phyloP scores from a whole-genome alignment of 2,329 filamentous ascomycete species.

The Venturia carpophila region DNA sequence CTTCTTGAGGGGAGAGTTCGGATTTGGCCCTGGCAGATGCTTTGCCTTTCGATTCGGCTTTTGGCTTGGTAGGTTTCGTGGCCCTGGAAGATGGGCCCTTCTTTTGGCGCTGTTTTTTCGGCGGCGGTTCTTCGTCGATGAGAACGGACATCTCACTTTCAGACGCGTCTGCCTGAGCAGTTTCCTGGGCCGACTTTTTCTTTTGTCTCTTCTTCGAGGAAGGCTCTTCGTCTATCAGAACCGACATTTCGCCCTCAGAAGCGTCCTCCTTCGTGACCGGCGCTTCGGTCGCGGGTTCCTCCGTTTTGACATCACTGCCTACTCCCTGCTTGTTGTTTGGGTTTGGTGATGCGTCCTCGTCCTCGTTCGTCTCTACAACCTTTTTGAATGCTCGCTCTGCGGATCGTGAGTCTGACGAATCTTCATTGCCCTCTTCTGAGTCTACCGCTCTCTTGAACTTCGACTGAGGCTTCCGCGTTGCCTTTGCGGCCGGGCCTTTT shows the following conservation, averaged over 20 bases:
- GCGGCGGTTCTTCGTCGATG: slow-evolving; percentile 42
- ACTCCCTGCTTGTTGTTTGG: neutral
- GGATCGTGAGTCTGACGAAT: neutral
- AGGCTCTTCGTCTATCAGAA: slow-evolving; percentile 36
- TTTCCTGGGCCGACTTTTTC: slow-evolving; percentile 20
- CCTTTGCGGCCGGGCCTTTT: neutral
- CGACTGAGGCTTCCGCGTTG: neutral
- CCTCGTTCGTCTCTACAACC: neutral
- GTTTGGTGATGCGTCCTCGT: slow-evolving; percentile 4
- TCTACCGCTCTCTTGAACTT: neutral
- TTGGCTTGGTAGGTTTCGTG: slow-evolving; percentile 20
- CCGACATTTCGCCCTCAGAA: slow-evolving; percentile 9
- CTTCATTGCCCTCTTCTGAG: slow-evolving; percentile 12
- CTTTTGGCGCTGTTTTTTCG: slow-evolving; percentile 44
- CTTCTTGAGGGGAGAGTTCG: slow-evolving; percentile 27
- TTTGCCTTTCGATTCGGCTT: slow-evolving; percentile 26
- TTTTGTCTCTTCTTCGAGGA: slow-evolving; percentile 48
- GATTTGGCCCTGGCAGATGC: slow-evolving; percentile 31
- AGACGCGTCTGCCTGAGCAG: neutral
- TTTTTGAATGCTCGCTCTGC: neutral
- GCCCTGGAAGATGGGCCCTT: slow-evolving; percentile 20
- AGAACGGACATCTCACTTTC: slow-evolving; percentile 13
- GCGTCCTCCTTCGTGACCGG: neutral
- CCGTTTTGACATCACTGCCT: neutral
- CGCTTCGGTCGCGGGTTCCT: neutral